These are phyloP conservation scores for Exophiala bonariae DNA, from an alignment of 2,329 filamentous ascomycete species.

Conservation along the genomic window DNA sequence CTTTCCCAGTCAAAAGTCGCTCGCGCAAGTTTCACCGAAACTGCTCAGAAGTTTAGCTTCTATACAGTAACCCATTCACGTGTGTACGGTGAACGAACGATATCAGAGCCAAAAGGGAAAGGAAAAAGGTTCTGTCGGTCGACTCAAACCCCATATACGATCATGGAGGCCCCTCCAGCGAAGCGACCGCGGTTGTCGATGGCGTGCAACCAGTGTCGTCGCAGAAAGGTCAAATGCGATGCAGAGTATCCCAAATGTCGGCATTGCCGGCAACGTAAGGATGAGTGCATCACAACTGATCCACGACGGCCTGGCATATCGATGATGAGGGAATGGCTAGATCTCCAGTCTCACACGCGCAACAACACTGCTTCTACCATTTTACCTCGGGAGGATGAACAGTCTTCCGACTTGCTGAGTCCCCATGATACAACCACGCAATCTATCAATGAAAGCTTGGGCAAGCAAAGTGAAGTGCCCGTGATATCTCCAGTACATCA, in stretches of 20 bases:
- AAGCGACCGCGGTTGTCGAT: neutral
- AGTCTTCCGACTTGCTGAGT: neutral
- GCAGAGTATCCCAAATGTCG: neutral
- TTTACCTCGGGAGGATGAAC: neutral
- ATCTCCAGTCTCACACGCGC: neutral
- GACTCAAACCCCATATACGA: too few species aligned
- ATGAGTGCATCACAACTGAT: neutral
- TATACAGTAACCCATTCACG: too few species aligned
- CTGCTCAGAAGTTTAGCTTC: too few species aligned
- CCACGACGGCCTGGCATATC: neutral
- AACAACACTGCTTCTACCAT: neutral
- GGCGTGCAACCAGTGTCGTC: neutral
- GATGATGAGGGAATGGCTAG: neutral
- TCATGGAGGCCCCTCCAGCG: neutral
- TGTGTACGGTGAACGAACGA: too few species aligned
- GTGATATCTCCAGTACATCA: neutral
- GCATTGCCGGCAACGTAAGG: neutral
- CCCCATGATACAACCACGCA: neutral
- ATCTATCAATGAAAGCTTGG: neutral
- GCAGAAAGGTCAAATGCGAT: neutral
- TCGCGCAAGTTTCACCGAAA: too few species aligned
- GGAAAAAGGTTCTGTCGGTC: too few species aligned
- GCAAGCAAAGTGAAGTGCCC: neutral
- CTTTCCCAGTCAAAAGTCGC: too few species aligned
- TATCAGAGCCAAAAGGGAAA: too few species aligned